Evolutionary conservation across 1,139 yeast genomes (phyloP).

Genomic region (Kodamaea arcana): DNA sequence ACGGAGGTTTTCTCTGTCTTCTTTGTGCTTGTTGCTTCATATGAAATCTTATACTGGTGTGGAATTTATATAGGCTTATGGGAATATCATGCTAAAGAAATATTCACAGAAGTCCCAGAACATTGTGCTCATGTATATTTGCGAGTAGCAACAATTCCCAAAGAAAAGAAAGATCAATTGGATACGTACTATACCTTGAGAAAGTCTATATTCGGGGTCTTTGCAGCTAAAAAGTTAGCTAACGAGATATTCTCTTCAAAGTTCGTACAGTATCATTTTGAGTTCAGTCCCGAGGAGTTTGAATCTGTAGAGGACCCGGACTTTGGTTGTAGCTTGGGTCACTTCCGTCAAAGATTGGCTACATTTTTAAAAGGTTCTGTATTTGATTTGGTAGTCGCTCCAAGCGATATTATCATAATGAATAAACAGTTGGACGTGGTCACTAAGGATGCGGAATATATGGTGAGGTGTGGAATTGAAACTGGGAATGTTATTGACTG

Average conservation of each 20-base stretch:
- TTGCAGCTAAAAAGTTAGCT: slow-evolving; percentile 17
- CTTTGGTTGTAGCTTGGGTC: slow-evolving; percentile 63
- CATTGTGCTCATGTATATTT: slow-evolving; percentile 74
- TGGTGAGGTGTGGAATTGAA: slow-evolving; percentile 59
- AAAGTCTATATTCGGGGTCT: slow-evolving; percentile 6
- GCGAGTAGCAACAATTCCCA: slow-evolving; percentile 37
- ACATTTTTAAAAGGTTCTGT: slow-evolving; percentile 50
- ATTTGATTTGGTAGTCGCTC: slow-evolving; percentile 23
- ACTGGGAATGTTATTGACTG: slow-evolving; percentile 62
- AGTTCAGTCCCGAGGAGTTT: slow-evolving; percentile 79
- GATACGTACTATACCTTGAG: slow-evolving; percentile 26
- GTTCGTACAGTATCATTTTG: slow-evolving; percentile 62
- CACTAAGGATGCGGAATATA: slow-evolving; percentile 30
- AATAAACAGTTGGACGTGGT: slow-evolving; percentile 6
- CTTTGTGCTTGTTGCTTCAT: slow-evolving; percentile 32
- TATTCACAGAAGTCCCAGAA: slow-evolving; percentile 65
- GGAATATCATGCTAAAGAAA: slow-evolving; percentile 62
- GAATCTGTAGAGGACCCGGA: slow-evolving; percentile 56
- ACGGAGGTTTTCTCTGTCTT: slow-evolving; percentile 39
- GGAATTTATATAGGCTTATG: slow-evolving; percentile 50
- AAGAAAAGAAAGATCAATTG: slow-evolving; percentile 17
- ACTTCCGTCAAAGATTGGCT: slow-evolving; percentile 52
- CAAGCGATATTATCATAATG: slow-evolving; percentile 5
- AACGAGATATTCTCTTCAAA: slow-evolving; percentile 10
- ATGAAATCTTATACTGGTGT: slow-evolving; percentile 44